Percentiles rank a stretch among this genome's conserved stretches.
Evolutionary conservation across 768 basidiomycete genomes (phyloP).

Genomic region (Coprinellus micaceus): DNA sequence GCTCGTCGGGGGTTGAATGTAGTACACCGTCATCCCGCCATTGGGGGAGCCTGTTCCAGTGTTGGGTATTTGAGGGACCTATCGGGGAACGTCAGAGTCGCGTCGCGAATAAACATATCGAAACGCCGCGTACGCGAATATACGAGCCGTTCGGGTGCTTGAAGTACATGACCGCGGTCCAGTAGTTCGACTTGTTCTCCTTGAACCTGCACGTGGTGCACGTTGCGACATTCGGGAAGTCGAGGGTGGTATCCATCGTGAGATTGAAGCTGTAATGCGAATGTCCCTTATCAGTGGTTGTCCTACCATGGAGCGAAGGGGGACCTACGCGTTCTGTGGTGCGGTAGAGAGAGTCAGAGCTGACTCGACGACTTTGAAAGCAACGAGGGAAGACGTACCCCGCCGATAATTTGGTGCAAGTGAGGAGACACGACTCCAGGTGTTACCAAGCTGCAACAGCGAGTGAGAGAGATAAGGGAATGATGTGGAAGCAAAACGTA

Average conservation of each 20-base stretch:
- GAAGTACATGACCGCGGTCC: neutral
- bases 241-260: neutral
- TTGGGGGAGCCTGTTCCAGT: neutral
- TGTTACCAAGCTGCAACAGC: neutral
- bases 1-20: neutral
- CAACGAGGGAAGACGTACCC: neutral
- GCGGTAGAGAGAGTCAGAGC: neutral
- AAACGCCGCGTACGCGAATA: neutral
- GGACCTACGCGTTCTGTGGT: neutral
- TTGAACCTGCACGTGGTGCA: neutral
- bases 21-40: conserved; percentile 4
- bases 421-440: neutral
- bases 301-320: neutral
- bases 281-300: neutral
- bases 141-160: neutral
- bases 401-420: neutral
- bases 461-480: neutral
- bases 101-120: neutral
- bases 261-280: neutral
- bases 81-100: neutral
- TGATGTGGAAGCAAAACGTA: neutral
- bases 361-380: neutral
- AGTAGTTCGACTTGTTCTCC: neutral
- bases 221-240: neutral
- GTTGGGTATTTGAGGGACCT: neutral